Evolutionary conservation across 805 yeast species (phyloP), one percentile per base, ranked within the genome.

Genomic region (Myxozyma neglecta): DNA sequence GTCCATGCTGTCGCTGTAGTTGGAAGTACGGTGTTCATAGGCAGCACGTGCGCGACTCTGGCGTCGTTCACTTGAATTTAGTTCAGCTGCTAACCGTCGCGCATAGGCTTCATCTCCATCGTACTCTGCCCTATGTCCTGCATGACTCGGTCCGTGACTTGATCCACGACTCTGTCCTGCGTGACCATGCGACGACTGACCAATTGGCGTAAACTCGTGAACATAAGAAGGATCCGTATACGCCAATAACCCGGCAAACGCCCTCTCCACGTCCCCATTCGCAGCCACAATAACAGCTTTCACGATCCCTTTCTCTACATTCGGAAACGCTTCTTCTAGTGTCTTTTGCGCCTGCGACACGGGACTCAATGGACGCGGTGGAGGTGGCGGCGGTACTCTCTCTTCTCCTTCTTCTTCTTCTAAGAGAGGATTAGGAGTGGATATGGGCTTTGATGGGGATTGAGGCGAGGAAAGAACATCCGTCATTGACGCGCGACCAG

Each of bases 201-300:
- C 65, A 49, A 55, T 62, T 0, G 65, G 61, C 9, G 65, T 66
- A 43, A 24, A 24, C 29, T 65, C 62, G 24, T 75, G 68, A 40
- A 44, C 40, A 49, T 57, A 57, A 7, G 42, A 45, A 16, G 63
- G 62, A 61, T 92, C 97, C 16, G 89, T 85, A 57, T 90, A 76
- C 68, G 83, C 90, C 62, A 93, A 78, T 69, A 92, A 77, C 0
- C 97, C 97, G 73, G 87, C 88, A 78, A 93, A 93, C 0, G 97
- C 96, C 0, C 89, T 86, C 69, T 90, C 97, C 48, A 90, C 73
- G 52, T 82, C 79, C 35, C 96, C 97, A 52, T 81, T 83, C 18
- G 96, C 85, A 1, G 98, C 98, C 72, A 94, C 89, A 59, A 92
- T 78, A 0, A 90, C 86, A 35, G 96, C 91, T 57, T 85, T 84